phyloP scores from a whole-genome alignment of 345 rosid genomes.

The Erysimum cheiranthoides region DNA sequence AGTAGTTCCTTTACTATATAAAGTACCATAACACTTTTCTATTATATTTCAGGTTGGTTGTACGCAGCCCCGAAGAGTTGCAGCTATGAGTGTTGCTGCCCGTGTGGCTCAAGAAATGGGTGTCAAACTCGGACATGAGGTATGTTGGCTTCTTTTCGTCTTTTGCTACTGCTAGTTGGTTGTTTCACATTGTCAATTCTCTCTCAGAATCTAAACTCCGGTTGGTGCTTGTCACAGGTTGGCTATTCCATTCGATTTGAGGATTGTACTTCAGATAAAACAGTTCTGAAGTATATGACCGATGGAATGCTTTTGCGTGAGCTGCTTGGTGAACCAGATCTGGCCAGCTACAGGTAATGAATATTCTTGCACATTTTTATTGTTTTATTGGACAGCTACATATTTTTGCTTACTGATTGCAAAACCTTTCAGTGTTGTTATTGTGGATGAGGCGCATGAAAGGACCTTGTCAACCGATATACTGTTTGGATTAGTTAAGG shows the following conservation, averaged over 20 bases:
- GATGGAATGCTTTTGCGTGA: conserved; percentile 97
- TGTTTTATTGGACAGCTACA: background rate
- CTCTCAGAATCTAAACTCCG: conserved; percentile 19
- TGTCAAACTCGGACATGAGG: conserved; percentile 98
- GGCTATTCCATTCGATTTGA: conserved; percentile 98
- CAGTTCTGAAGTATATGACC: conserved; percentile 91
- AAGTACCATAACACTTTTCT: conserved; percentile 9
- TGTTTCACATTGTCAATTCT: background rate
- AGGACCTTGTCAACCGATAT: conserved; percentile 98
- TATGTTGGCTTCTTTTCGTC: conserved; percentile 33
- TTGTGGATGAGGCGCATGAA: conserved; percentile 99
- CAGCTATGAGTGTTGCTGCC: conserved; percentile 99
- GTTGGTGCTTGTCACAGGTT: conserved; percentile 56
- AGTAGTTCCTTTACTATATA: conserved; percentile 10
- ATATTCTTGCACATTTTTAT: background rate
- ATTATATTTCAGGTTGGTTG: conserved; percentile 74
- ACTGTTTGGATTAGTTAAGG: conserved; percentile 94
- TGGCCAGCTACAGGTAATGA: conserved; percentile 82
- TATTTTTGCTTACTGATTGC: conserved; percentile 30
- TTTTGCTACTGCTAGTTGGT: conserved; percentile 25
- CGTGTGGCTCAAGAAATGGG: conserved; percentile 99
- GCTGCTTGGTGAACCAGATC: conserved; percentile 92
- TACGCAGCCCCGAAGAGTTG: conserved; percentile 97
- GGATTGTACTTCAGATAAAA: conserved; percentile 97
- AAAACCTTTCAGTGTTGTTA: conserved; percentile 70